phyloP scores from a whole-genome alignment of 768 basidiomycete species.

The Exidia glandulosa region DNA sequence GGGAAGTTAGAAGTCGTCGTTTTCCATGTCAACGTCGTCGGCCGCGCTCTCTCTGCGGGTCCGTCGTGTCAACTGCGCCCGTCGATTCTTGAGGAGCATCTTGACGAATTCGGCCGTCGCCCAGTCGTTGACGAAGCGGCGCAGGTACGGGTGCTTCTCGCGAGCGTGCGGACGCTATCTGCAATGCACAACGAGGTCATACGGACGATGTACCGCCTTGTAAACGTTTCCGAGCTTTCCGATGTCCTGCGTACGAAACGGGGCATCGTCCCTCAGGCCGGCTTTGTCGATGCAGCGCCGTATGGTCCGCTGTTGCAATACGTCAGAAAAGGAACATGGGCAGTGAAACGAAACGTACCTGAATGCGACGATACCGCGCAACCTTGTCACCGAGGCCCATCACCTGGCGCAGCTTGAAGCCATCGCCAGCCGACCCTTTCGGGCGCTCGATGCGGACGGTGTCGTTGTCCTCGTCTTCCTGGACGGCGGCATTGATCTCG shows the following conservation, averaged over 20 bases:
- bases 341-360: neutral
- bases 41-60: no score
- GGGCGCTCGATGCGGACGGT: neutral
- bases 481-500: neutral
- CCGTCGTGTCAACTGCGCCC: no score
- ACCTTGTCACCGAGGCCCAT: neutral
- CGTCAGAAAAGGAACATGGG: neutral
- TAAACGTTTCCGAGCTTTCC: neutral
- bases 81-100: conserved; percentile 9
- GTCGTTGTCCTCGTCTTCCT: neutral
- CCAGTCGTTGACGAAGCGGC: conserved; percentile 9
- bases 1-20: no score
- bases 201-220: neutral
- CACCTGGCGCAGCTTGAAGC: neutral
- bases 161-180: neutral
- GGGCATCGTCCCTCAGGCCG: neutral
- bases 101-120: conserved; percentile 10
- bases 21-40: no score
- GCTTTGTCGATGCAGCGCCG: neutral
- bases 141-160: conserved; percentile 5
- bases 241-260: neutral
- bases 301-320: neutral
- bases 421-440: neutral
- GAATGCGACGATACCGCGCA: neutral
- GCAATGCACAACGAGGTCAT: neutral